Percentiles rank a stretch among this genome's conserved stretches.
These are phyloP conservation scores for Nicotiana paniculata DNA, from an alignment of 257 asterid species.

Conservation along the genomic window DNA sequence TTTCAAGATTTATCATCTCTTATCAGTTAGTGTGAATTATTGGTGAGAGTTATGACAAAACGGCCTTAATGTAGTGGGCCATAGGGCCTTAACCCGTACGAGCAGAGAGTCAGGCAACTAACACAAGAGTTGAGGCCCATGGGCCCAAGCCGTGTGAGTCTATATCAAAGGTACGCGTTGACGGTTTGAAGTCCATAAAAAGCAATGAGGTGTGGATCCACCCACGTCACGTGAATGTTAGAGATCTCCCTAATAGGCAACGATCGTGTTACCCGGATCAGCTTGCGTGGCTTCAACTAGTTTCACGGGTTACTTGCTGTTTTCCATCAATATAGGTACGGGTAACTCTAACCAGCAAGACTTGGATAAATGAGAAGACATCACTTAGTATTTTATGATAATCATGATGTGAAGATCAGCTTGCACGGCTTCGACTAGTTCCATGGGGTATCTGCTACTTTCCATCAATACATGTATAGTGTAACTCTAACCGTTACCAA, in stretches of 20 bases:
- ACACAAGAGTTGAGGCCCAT: neutral
- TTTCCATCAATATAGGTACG: too few species aligned
- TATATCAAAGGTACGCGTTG: neutral
- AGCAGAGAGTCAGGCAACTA: neutral
- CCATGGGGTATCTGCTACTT: too few species aligned
- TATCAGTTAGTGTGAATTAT: neutral
- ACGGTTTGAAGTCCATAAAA: conserved; percentile 11
- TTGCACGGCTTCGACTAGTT: too few species aligned
- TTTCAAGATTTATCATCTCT: neutral
- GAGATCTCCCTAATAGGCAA: conserved; percentile 10
- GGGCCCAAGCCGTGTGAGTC: neutral
- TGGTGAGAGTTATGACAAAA: neutral
- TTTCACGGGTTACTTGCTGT: too few species aligned
- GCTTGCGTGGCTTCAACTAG: too few species aligned
- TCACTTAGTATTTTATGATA: too few species aligned
- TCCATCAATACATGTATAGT: too few species aligned
- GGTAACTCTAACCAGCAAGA: too few species aligned
- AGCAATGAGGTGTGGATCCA: conserved; percentile 20
- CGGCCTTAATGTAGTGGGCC: neutral
- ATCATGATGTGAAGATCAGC: too few species aligned
- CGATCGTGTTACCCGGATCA: too few species aligned
- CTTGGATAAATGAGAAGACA: too few species aligned
- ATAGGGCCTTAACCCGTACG: neutral
- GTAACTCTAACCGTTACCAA: too few species aligned
- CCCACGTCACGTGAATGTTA: conserved; percentile 42